Percentiles rank a stretch among this genome's conserved stretches.
These are phyloP conservation scores for Monosporascus ibericus DNA, from an alignment of 2,329 filamentous ascomycete genomes.

Conservation along the genomic window DNA sequence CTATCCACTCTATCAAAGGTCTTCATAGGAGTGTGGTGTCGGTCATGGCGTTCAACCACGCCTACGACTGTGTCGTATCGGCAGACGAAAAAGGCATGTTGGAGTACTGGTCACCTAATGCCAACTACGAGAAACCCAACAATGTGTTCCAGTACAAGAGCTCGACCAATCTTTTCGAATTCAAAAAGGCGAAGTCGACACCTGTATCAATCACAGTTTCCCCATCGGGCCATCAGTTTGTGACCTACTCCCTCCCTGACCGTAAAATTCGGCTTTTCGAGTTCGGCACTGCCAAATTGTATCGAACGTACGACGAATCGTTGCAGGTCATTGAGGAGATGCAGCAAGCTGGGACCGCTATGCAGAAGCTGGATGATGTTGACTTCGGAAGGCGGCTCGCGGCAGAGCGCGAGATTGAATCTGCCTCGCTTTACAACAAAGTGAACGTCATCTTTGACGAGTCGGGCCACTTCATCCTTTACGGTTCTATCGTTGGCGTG, in stretches of 20 bases:
- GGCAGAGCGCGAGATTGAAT: slow-evolving; percentile 80
- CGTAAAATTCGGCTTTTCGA: slow-evolving; percentile 91
- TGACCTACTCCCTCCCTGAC: slow-evolving; percentile 86
- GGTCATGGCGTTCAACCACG: slow-evolving; percentile 83
- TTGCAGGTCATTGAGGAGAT: slow-evolving; percentile 83
- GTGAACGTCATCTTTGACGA: slow-evolving; percentile 93
- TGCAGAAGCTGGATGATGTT: slow-evolving; percentile 77
- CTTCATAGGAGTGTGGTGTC: slow-evolving; percentile 79
- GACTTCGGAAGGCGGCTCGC: slow-evolving; percentile 88
- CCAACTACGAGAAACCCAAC: slow-evolving; percentile 81
- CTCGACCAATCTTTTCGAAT: slow-evolving; percentile 89
- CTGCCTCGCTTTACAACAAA: slow-evolving; percentile 58
- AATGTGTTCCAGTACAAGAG: slow-evolving; percentile 92
- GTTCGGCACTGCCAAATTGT: slow-evolving; percentile 80
- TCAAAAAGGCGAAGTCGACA: slow-evolving; percentile 88
- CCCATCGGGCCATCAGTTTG: slow-evolving; percentile 78
- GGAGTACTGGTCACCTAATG: slow-evolving; percentile 87
- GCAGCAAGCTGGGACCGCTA: slow-evolving; percentile 85
- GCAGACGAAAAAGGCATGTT: slow-evolving; percentile 88
- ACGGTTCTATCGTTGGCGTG: slow-evolving; percentile 84
- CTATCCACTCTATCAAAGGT: slow-evolving; percentile 70
- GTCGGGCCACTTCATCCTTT: slow-evolving; percentile 89
- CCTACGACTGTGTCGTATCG: slow-evolving; percentile 85
- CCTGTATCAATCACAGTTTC: slow-evolving; percentile 81
- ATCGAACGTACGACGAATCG: slow-evolving; percentile 93